phyloP scores from a whole-genome alignment of 495 filamentous ascomycete species.

The Daldinia bambusicola region DNA sequence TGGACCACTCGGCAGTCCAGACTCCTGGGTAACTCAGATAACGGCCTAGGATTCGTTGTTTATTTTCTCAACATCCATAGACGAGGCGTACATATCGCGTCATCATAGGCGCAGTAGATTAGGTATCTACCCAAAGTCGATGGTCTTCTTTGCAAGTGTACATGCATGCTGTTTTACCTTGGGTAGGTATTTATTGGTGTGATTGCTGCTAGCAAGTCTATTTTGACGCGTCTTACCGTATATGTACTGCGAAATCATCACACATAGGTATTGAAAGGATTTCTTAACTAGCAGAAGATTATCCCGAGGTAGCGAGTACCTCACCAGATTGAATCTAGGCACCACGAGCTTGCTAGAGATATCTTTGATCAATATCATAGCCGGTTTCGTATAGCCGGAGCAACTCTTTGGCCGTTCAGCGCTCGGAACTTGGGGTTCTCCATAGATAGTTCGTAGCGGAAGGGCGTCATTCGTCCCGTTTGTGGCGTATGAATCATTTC shows the following conservation, averaged over 20 bases:
- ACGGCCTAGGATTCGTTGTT: conserved; percentile 23
- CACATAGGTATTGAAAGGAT: not conserved
- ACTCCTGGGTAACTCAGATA: conserved; percentile 43
- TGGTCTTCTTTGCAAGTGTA: not conserved
- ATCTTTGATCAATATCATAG: not conserved
- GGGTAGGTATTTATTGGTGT: not conserved
- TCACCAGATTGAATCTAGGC: not conserved
- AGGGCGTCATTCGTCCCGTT: conserved; percentile 18
- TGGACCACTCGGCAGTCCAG: conserved; percentile 44
- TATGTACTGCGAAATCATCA: not conserved
- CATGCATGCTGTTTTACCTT: not conserved
- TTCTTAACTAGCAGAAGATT: not conserved
- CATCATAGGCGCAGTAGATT: not conserved
- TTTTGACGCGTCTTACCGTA: not conserved
- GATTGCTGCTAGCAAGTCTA: not conserved
- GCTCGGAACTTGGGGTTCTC: conserved; percentile 10
- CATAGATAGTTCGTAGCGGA: conserved; percentile 1
- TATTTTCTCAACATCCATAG: conserved; percentile 21
- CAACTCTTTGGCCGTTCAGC: not conserved
- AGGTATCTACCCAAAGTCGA: not conserved
- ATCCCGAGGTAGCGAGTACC: not conserved
- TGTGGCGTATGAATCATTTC: conserved; percentile 30
- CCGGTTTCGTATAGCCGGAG: conserved; percentile 7
- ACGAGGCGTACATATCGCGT: conserved; percentile 17
- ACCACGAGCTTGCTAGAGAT: not conserved